Conservation (phyloP, 78 protist species). For the Dictyostelium purpureum region DNA sequence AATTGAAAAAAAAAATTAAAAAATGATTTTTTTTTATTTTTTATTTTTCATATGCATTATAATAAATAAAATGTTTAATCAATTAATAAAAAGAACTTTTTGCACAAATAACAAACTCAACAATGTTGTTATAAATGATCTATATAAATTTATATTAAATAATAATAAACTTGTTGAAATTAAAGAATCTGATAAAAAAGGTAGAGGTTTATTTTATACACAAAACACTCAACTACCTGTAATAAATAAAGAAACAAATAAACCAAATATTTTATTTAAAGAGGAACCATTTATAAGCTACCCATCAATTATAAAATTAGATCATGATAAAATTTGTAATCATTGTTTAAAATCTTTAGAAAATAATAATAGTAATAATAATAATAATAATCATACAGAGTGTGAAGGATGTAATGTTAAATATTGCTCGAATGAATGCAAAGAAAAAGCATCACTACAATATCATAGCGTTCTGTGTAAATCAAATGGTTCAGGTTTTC, state of each 20-base stretch:
- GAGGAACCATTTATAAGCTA: constrained; percentile 59
- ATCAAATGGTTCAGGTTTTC: constrained; percentile 1
- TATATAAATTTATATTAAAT: constrained; percentile 18
- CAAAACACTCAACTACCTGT: not conserved
- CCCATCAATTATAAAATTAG: constrained; percentile 19
- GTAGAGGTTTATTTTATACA: constrained; percentile 34
- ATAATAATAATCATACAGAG: not conserved
- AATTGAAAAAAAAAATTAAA: no score
- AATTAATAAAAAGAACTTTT: no score
- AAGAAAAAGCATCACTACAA: not conserved
- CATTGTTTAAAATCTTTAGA: constrained; percentile 12
- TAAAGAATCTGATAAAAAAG: not conserved
- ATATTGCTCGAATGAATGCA: constrained; percentile 55
- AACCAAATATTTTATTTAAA: constrained; percentile 5
- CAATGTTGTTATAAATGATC: not conserved
- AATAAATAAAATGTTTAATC: not conserved
- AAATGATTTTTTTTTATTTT: no score
- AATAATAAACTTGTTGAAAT: not conserved
- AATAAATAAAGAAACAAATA: not conserved
- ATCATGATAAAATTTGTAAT: constrained; percentile 8
- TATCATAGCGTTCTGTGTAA: constrained; percentile 27
- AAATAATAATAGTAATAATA: not conserved
- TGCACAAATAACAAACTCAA: not conserved
- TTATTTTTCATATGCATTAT: no score
- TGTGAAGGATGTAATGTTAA: constrained; percentile 4